Percentiles rank a stretch among this genome's conserved stretches.
phyloP scores from a whole-genome alignment of 495 filamentous ascomycete species.

The Pseudomonodictys pantanalensis region DNA sequence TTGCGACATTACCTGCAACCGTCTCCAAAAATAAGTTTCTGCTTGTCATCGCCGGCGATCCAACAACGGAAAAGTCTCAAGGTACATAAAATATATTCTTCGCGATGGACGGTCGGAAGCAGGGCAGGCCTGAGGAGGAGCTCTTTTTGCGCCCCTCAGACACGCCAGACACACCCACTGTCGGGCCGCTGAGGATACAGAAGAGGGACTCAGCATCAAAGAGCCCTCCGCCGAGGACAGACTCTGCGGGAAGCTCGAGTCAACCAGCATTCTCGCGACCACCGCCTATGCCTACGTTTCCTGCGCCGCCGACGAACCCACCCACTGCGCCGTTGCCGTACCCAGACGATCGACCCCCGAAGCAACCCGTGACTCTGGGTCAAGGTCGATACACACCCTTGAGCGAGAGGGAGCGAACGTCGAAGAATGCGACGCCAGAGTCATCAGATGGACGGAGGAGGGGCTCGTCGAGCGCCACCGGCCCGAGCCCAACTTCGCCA shows the following conservation, averaged over 20 bases:
- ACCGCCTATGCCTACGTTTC: constrained; percentile 46
- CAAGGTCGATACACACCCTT: constrained; percentile 48
- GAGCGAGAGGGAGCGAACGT: constrained; percentile 47
- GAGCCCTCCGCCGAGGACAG: constrained; percentile 38
- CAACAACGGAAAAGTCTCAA: not conserved
- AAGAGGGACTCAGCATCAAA: constrained; percentile 55
- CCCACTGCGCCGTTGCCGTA: constrained; percentile 68
- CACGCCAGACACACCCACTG: constrained; percentile 52
- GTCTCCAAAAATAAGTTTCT: constrained; percentile 26
- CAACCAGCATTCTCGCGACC: constrained; percentile 48
- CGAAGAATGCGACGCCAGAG: constrained; percentile 35
- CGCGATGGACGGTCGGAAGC: constrained; percentile 30
- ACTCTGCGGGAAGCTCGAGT: constrained; percentile 39
- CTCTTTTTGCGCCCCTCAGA: constrained; percentile 35
- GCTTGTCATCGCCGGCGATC: constrained; percentile 19
- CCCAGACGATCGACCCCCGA: constrained; percentile 65
- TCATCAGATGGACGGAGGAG: constrained; percentile 26
- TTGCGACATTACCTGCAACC: constrained; percentile 16
- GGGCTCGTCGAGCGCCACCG: constrained; percentile 23
- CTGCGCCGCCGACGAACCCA: constrained; percentile 61
- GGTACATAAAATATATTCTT: not conserved
- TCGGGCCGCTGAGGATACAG: constrained; percentile 83
- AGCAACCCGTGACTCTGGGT: constrained; percentile 37
- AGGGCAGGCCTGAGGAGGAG: constrained; percentile 40
- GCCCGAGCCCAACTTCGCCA: constrained; percentile 22